Evolutionary conservation across 1,284 basidiomycete species (phyloP).

Genomic region (Chiua sp.): DNA sequence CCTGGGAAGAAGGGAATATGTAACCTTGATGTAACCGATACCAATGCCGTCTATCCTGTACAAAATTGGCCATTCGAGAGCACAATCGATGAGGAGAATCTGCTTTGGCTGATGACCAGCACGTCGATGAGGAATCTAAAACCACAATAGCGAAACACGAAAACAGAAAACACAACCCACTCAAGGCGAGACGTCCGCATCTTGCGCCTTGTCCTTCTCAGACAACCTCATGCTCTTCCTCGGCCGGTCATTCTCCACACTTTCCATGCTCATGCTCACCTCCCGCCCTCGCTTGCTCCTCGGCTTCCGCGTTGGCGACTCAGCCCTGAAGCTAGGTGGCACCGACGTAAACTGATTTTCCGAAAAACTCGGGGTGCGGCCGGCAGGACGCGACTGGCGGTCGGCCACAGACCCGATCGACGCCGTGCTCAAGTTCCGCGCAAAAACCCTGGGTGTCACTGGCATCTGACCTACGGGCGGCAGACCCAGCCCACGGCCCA

Average conservation of each 20-base stretch:
- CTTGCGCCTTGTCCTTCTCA: background rate
- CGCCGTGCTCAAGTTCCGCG: slow-evolving; percentile 21
- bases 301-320: slow-evolving; percentile 37
- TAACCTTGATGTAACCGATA: slow-evolving; percentile 3
- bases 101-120: no score
- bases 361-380: slow-evolving; percentile 36
- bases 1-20: background rate
- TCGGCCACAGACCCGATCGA: slow-evolving; percentile 8
- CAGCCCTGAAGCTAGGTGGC: slow-evolving; percentile 37
- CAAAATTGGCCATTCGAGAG: background rate
- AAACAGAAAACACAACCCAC: background rate
- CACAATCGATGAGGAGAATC: no score
- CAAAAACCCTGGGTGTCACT: slow-evolving; percentile 37
- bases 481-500: background rate
- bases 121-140: no score
- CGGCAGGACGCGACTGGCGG: slow-evolving; percentile 28
- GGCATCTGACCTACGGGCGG: slow-evolving; percentile 23
- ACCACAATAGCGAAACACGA: no score
- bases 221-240: slow-evolving; percentile 27
- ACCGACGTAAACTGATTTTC: slow-evolving; percentile 55
- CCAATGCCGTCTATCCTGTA: background rate
- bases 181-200: background rate
- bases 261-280: slow-evolving; percentile 9
- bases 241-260: slow-evolving; percentile 18
- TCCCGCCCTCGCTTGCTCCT: slow-evolving; percentile 33